phyloP scores from a whole-genome alignment of 345 rosid species.

The Murraya koenigii region DNA sequence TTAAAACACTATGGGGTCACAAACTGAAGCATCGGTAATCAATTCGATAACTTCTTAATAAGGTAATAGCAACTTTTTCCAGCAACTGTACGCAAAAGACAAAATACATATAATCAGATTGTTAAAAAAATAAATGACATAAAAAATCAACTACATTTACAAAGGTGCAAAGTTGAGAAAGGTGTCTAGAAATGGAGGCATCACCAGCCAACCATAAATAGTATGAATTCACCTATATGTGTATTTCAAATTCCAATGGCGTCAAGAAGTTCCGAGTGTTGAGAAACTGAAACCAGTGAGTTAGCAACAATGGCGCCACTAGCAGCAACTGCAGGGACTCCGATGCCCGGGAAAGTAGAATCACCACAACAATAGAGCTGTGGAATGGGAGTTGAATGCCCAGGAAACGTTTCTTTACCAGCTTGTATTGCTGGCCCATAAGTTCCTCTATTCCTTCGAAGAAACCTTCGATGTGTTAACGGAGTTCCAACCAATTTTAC shows the following conservation, averaged over 20 bases:
- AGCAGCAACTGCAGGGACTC: slow-evolving; percentile 92
- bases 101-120: no score
- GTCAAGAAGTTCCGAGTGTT: slow-evolving; percentile 83
- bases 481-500: slow-evolving; percentile 89
- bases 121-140: no score
- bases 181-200: not conserved
- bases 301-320: slow-evolving; percentile 94
- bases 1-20: no score
- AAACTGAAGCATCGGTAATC: no score
- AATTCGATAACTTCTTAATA: no score
- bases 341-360: slow-evolving; percentile 92
- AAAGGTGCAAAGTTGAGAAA: no score
- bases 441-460: slow-evolving; percentile 78
- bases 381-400: slow-evolving; percentile 74
- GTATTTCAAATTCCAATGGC: slow-evolving; percentile 63
- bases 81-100: no score
- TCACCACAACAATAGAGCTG: slow-evolving; percentile 88
- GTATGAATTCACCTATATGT: slow-evolving; percentile 16
- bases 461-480: slow-evolving; percentile 76
- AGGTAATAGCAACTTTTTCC: no score
- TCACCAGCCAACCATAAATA: not conserved
- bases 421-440: slow-evolving; percentile 88
- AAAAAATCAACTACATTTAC: no score
- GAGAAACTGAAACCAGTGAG: slow-evolving; percentile 68
- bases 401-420: slow-evolving; percentile 74